Base-by-base conservation (phyloP, 164 flowering plant genomes). In the Chloranthus sessilifolius region DNA sequence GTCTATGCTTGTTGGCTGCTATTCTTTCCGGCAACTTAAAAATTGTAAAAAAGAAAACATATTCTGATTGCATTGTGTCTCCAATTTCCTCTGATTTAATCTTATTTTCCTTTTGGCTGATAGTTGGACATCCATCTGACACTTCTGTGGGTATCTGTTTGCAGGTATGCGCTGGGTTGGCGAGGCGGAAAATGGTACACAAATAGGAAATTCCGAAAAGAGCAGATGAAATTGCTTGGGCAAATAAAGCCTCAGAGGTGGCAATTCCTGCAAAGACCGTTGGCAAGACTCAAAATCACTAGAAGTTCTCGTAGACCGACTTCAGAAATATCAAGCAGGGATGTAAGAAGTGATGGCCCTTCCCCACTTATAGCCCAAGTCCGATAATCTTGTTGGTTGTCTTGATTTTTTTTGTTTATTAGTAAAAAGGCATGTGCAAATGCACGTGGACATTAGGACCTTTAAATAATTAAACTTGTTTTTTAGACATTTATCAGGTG, bases 181-280 rank as follows among this genome's bases (percentile, higher is more conserved):
- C 72, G 89, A 62, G 92, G 99, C 47, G 99, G 99, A 33, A 78
- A 37, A 54, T 84, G 97, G 99, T 79, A 71, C 68, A 82, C 89
- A 11, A 79, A 75, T 44, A 74, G 85, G 58, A 70, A 78, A 62
- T 81, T 79, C 61, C 76, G 69, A 59, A 84, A 46, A 59, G 99
- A 80, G 39, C 80, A 80, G 61, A 55, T 70, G 70, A 77, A 79
- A 59, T 47, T 72, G 52, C 59, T 80, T 3, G 83, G 77, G 20
- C 73, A 65, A 61, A 59, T 71, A 37, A 81, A 78, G 40, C 80
- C 88, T 15, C 62, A 43, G 55, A 74, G 66, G 38, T 74, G 71
- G 82, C 82, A 71, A 34, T 50, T 65, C 56, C 62, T 76, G 1
- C 43, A 38, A 28, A 67, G 79, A 58, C 68, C 65, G 21, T 37